Base-by-base conservation (phyloP, 2,329 filamentous ascomycete species). In the Colletotrichum sp. region DNA sequence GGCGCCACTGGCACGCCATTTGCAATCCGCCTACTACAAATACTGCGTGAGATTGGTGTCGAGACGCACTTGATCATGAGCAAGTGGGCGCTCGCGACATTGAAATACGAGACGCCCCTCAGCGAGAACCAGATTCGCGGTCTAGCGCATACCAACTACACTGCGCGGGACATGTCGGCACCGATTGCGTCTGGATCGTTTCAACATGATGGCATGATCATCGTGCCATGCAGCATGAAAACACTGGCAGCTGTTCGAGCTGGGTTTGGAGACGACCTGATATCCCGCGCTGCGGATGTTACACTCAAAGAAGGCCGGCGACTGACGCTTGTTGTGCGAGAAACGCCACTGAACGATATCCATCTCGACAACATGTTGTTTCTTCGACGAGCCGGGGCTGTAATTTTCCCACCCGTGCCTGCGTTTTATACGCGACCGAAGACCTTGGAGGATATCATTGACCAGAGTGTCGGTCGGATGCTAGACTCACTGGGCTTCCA, bases 211-310 rank as follows among this genome's bases (percentile, higher is more conserved):
- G 87, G 87, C 13, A 90, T 90, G 88, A 86, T 89, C 16, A 79
- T 89, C 3, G 84, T 86, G 0, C 87, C 85, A 0, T 90, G 88
- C 80, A 86, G 84, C 69, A 87, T 89, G 85, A 89, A 89, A 79
- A 89, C 87, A 1, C 81, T 89, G 6, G 85, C 87, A 1, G 85
- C 82, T 0, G 83, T 89, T 5, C 79, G 83, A 24, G 78, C 81
- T 2, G 88, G 87, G 0, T 86, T 84, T 71, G 84, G 85, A 71
- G 85, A 88, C 52, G 87, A 89, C 75, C 76, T 89, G 13, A 88
- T 89, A 36, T 81, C 85, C 0, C 81, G 87, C 0, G 85, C 87
- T 0, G 88, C 87, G 4, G 87, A 87, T 74, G 87, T 89, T 2
- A 85, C 81, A 68, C 78, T 89, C 2, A 89, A 89, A 77, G 88